Base-by-base conservation (phyloP, 176 grass and related monocot species). In the Oryza punctata region DNA sequence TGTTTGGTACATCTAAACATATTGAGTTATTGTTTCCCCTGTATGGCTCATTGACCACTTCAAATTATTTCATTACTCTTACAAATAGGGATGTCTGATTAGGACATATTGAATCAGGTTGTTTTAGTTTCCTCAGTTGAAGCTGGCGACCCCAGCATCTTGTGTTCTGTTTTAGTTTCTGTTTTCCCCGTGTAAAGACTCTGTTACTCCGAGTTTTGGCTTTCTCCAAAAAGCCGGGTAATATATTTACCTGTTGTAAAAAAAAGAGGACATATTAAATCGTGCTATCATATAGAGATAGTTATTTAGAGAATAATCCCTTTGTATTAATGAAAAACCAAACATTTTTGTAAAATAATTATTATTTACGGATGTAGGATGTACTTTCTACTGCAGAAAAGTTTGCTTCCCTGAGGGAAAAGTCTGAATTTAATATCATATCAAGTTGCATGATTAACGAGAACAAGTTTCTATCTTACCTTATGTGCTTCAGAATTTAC, bases 81-180 rank as follows among this genome's bases (percentile, higher is more conserved):
- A 13, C 21, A 57, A 23, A 67, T 28, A 57, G 72, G 18, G 16
- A 33, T 13, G 14, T 59, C 52, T 70, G 67, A 71, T 52, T 59
- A 38, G 40, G 40, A 21, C 52, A 57, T 70, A 70, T 57, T 70
- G 54, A n/a, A 81, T n/a, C n/a, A n/a, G n/a, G n/a, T n/a, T n/a
- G n/a, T n/a, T n/a, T n/a, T n/a, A n/a, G n/a, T n/a, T n/a, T n/a
- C n/a, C n/a, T n/a, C n/a, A n/a, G n/a, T n/a, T n/a, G n/a, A n/a
- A n/a, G n/a, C n/a, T n/a, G n/a, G n/a, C n/a, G n/a, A n/a, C n/a
- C n/a, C n/a, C n/a, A n/a, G n/a, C n/a, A n/a, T n/a, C n/a, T n/a
- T n/a, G n/a, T n/a, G n/a, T n/a, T n/a, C n/a, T n/a, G n/a, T n/a
- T n/a, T n/a, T n/a, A n/a, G n/a, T n/a, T n/a, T n/a, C n/a, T n/a